Percentiles rank a stretch among this genome's conserved stretches.
Evolutionary conservation across 345 rosid genomes (phyloP).

Genomic region (Melastoma malabathricum): DNA sequence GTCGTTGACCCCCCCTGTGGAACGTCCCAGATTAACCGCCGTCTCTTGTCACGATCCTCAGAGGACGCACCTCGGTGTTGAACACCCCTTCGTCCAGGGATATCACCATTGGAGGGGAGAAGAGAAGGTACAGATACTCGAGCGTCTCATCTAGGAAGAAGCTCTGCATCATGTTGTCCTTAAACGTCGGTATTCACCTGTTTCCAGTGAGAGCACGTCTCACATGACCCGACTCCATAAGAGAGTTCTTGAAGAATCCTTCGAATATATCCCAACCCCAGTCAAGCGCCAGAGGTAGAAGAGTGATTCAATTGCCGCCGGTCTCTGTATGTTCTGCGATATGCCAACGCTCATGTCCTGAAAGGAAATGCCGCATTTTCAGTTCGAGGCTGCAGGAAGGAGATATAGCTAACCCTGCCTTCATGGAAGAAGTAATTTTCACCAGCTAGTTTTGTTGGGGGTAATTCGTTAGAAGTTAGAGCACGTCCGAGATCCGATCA

Average conservation of each 20-base stretch:
- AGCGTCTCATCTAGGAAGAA: slow-evolving; percentile 96
- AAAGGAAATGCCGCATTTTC: slow-evolving; percentile 1
- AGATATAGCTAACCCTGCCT: slow-evolving; percentile 40
- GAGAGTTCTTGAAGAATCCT: slow-evolving; percentile 90
- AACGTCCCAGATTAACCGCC: slow-evolving; percentile 11
- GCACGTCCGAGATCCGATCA: slow-evolving; percentile 34
- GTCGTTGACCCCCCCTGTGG: slow-evolving; percentile 3
- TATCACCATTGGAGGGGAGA: slow-evolving; percentile 70
- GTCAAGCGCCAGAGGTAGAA: slow-evolving; percentile 93
- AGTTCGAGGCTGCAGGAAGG: not conserved
- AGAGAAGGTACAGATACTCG: slow-evolving; percentile 78
- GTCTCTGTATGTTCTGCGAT: slow-evolving; percentile 92
- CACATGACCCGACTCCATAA: slow-evolving; percentile 41
- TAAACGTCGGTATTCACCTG: slow-evolving; percentile 79
- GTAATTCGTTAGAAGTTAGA: slow-evolving; percentile 93
- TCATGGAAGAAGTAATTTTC: slow-evolving; percentile 81
- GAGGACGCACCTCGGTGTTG: slow-evolving; percentile 95
- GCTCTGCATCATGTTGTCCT: slow-evolving; percentile 96
- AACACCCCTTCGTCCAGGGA: slow-evolving; percentile 96
- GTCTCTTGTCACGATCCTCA: slow-evolving; percentile 48
- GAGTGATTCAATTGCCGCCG: slow-evolving; percentile 92
- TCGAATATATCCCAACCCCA: slow-evolving; percentile 98
- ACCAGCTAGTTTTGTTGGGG: slow-evolving; percentile 86
- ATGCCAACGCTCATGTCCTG: slow-evolving; percentile 98
- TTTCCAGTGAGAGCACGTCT: not conserved